Base-by-base conservation (phyloP, 2,329 filamentous ascomycete species). In the Phyllosticta citriasiana region DNA sequence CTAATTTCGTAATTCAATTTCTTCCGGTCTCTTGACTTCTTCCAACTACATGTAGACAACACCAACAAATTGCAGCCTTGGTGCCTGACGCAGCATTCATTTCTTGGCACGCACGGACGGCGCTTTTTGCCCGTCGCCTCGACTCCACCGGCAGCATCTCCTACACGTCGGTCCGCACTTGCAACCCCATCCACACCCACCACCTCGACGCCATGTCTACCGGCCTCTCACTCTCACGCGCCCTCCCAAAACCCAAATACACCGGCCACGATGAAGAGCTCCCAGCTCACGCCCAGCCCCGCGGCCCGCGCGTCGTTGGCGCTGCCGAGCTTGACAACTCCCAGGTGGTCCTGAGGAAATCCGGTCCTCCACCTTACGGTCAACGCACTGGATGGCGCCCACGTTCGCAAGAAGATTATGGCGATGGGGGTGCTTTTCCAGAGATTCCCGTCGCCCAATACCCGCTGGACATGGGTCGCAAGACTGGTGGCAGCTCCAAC, bases 401-500 rank as follows among this genome's bases (percentile, higher is more conserved):
- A 33, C 87, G 93, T 69, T 82, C 82, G 51, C 84, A 88, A 65
- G 92, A 97, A 72, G 94, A 99, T 74, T 99, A 92, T 77, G 92
- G 90, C 68, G 92, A 97, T 79, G 94, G 94, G 65, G 94, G 94
- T 68, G 91, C 93, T 58, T 99, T 97, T 71, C 94, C 94, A 47
- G 93, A 97, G 76, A 87, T 97, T 27, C 87, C 89, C 14, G 86
- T 97, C 58, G 94, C 93, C 53, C 94, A 99, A 72, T 99, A 97
- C 72, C 94, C 94, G 10, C 83, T 96, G 57, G 90, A 96, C 63
- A 97, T 97, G 91, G 93, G 93, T 62, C 85, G 87, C 69, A 95
- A 96, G 75, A 78, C 78, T 62, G 69, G 75, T 2, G 78, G 84
- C 8, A 82, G 82, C 55, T 94, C 87, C 66, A 97, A 96, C 76